Base-by-base conservation (phyloP, 1,284 basidiomycete species). In the Porodaedalea pini region DNA sequence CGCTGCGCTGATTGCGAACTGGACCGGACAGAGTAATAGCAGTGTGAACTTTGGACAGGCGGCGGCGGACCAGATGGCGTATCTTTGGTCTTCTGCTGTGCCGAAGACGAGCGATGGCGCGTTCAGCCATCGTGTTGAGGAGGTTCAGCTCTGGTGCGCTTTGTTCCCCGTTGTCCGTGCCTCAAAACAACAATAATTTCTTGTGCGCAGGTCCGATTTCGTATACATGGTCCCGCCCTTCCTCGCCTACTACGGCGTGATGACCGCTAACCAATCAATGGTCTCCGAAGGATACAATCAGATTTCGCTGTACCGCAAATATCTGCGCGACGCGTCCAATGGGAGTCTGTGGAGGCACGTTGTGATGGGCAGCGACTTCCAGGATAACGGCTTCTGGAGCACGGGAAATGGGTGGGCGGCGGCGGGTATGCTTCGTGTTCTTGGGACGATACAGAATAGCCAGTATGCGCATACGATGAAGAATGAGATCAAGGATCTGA, bases 181-280 rank as follows among this genome's bases (percentile, higher is more conserved):
- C 21, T n/a, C 2, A 13, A 2, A 7, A 10, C 11, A 3, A 23
- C n/a, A 23, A 23, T 11, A 23, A 21, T n/a, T n/a, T n/a, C n/a
- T n/a, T n/a, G n/a, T n/a, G n/a, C n/a, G 4, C 57, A 88, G 86
- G 87, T 81, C 81, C 44, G 89, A 91, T 68, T 91, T 77, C 56
- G 78, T 90, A 5, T 93, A 90, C 71, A 93, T 95, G 92, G 88
- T 90, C 0, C 94, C 94, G 0, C 94, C 94, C 0, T 97, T 95
- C 72, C 71, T 98, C 7, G 92, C 94, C 0, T 94, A 90, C 71
- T 95, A 93, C 68, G 95, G 90, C 29, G 83, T 85, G 32, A 64
- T 83, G 25, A 83, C 82, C 0, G 67, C 73, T 27, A 94, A 96
- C 70, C 69, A 79, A 39, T 81, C 83, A 1, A 75, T 94, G 23